Evolutionary conservation across 2,329 filamentous ascomycete genomes (phyloP), one percentile per base, ranked within the genome.

Genomic region (Nakataea oryzae): DNA sequence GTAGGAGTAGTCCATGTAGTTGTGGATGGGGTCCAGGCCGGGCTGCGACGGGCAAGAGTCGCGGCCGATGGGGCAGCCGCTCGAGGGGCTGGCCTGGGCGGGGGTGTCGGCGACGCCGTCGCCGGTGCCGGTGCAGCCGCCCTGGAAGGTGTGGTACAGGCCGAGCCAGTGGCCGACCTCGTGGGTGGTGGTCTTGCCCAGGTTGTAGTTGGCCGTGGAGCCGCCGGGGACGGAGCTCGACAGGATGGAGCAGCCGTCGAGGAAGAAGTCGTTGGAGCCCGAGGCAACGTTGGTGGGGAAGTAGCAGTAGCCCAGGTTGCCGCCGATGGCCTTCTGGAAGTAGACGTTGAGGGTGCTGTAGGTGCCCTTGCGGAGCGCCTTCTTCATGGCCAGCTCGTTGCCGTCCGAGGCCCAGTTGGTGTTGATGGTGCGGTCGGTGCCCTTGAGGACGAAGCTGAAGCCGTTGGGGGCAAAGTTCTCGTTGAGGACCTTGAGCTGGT

Each of bases 321-420:
- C 70, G 59, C 69, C 71, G 57, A 79, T 69, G 57, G 68, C 64
- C 26, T 68, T 68, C 60, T 76, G 70, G 70, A 79, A 78, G 74
- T 81, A 81, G 56, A 81, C 55, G 73, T 81, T 81, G 61, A 81
- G 74, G 64, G 75, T 70, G 13, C 68, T 61, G 67, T 77, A 77
- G 58, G 66, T 70, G 62, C 75, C 75, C 69, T 77, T 73, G 68
- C 77, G 76, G 57, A 81, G 74, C 30, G 74, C 66, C 27, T 67
- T 68, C 73, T 79, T 79, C 77, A 80, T 80, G 57, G 68, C 70
- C 54, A 74, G 64, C 68, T 79, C 74, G 59, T 66, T 65, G 34
- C 64, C 62, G 64, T 76, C 78, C 17, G 63, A 65, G 32, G 78
- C 77, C 78, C 79, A 83, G 67, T 70, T 70, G 26, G 69, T 54